A percentile compares a stretch with the other conserved stretches of the same genome.
Conservation (phyloP, 2,329 filamentous ascomycete genomes). For the Fusarium sp. region DNA sequence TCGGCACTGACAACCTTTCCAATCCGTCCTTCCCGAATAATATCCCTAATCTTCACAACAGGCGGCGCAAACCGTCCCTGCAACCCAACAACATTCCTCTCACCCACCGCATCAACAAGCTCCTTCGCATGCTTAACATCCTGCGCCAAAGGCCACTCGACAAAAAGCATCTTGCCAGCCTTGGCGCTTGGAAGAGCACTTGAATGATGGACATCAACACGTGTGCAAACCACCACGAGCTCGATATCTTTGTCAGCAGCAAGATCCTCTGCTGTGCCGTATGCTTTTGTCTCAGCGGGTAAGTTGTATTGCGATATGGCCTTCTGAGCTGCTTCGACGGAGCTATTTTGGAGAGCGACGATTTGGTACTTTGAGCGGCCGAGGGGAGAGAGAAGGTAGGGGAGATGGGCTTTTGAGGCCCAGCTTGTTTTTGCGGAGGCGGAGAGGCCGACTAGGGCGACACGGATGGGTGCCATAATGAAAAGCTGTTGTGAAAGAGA, state of each 20-base stretch:
- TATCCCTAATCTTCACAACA: slow-evolving; percentile 56
- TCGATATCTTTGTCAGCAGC: slow-evolving; percentile 63
- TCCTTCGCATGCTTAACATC: slow-evolving; percentile 55
- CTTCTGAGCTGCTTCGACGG: slow-evolving; percentile 55
- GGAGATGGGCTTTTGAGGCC: slow-evolving; percentile 67
- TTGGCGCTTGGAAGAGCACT: slow-evolving; percentile 59
- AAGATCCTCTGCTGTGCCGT: slow-evolving; percentile 62
- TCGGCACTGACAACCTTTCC: slow-evolving; percentile 66
- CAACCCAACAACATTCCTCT: slow-evolving; percentile 58
- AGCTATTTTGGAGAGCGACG: slow-evolving; percentile 65
- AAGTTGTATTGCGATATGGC: slow-evolving; percentile 60
- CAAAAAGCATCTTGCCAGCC: slow-evolving; percentile 64
- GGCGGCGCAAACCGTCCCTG: slow-evolving; percentile 63
- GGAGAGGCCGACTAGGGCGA: slow-evolving; percentile 70
- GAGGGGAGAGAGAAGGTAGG: slow-evolving; percentile 64
- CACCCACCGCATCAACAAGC: slow-evolving; percentile 52
- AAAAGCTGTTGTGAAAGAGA: rapidly evolving
- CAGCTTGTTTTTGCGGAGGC: slow-evolving; percentile 63
- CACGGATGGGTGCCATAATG: slow-evolving; percentile 62
- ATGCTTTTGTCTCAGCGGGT: slow-evolving; percentile 56
- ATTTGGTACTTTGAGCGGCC: slow-evolving; percentile 60
- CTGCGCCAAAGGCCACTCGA: slow-evolving; percentile 69
- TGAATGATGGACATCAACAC: slow-evolving; percentile 64
- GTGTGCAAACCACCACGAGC: slow-evolving; percentile 65
- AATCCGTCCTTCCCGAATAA: slow-evolving; percentile 59